These are phyloP conservation scores for Achlya hypogyna DNA, from an alignment of 352 stramenopile species.

Conservation along the genomic window DNA sequence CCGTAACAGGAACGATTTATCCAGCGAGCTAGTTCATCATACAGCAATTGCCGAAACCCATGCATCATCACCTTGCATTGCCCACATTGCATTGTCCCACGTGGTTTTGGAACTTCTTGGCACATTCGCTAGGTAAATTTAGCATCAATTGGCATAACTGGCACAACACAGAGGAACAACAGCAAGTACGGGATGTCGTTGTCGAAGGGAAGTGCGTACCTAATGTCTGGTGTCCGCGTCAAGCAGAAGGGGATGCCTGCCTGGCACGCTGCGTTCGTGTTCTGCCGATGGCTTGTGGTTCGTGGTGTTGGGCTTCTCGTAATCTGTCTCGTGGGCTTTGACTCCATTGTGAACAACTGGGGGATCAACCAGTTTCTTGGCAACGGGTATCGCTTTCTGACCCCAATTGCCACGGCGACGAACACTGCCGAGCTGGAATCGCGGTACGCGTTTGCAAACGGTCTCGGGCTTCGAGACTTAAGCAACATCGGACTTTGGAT, in stretches of 20 bases:
- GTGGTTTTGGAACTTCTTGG: too few species aligned
- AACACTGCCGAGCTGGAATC: background rate
- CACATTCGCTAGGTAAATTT: too few species aligned
- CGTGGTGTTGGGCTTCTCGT: background rate
- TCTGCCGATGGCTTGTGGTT: background rate
- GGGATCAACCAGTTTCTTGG: conserved; percentile 8
- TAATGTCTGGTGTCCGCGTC: too few species aligned
- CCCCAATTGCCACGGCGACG: background rate
- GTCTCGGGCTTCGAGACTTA: background rate
- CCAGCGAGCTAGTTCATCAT: too few species aligned
- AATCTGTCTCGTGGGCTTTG: background rate
- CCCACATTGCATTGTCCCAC: too few species aligned
- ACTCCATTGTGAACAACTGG: conserved; percentile 3
- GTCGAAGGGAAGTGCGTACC: too few species aligned
- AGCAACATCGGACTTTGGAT: conserved; percentile 3
- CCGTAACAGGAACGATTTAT: too few species aligned
- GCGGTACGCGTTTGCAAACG: background rate
- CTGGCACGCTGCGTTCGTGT: background rate
- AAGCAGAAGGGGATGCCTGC: background rate
- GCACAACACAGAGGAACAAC: too few species aligned
- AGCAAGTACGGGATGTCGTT: too few species aligned
- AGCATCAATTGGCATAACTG: too few species aligned
- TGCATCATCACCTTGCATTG: background rate
- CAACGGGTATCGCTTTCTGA: background rate
- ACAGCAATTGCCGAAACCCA: background rate